Evolutionary conservation across 371 early-diverging fungal species (phyloP).

Genomic region (Phascolomyces articulosus): DNA sequence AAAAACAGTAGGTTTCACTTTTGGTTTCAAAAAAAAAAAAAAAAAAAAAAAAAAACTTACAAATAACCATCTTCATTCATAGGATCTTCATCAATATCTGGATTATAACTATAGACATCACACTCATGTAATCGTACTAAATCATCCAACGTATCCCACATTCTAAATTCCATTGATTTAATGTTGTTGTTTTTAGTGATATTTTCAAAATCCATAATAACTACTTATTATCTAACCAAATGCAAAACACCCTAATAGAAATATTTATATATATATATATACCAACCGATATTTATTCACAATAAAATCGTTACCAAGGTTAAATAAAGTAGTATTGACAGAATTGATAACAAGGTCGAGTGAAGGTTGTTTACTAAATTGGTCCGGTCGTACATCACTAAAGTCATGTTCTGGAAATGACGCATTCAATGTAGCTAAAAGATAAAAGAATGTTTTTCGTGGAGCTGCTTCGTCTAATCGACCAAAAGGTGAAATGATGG

Average conservation of each 20-base stretch:
- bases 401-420: slow-evolving; percentile 96
- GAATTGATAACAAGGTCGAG: slow-evolving; percentile 75
- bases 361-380: slow-evolving; percentile 80
- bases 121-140: slow-evolving; percentile 80
- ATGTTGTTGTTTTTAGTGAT: no score
- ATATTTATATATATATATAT: no score
- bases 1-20: no score
- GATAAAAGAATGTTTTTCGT: slow-evolving; percentile 86
- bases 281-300: slow-evolving; percentile 47
- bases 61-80: slow-evolving; percentile 77
- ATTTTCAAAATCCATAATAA: no score
- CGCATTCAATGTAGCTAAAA: slow-evolving; percentile 91
- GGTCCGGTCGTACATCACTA: slow-evolving; percentile 87
- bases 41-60: slow-evolving; percentile 26
- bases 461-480: slow-evolving; percentile 78
- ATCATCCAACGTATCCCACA: slow-evolving; percentile 89
- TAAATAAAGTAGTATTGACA: slow-evolving; percentile 85
- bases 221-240: no score
- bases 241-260: no score
- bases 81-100: slow-evolving; percentile 87
- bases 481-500: slow-evolving; percentile 81
- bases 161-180: no score
- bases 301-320: slow-evolving; percentile 73
- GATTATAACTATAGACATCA: slow-evolving; percentile 86
- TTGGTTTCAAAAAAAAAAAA: no score